phyloP scores from a whole-genome alignment of 768 basidiomycete genomes.

The Calvatia gigantea region DNA sequence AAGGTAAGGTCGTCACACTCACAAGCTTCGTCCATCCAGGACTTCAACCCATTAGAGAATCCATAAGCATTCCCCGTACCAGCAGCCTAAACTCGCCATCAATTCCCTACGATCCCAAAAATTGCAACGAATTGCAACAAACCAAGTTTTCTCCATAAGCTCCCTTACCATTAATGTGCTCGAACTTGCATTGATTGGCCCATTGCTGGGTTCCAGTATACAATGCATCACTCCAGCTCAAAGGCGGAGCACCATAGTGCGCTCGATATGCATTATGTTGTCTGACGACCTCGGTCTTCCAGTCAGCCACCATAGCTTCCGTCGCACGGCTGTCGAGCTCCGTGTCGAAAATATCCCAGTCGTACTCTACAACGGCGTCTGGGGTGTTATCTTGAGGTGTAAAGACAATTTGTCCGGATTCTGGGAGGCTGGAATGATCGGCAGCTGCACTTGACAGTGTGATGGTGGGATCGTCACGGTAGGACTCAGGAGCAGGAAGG shows the following conservation, averaged over 20 bases:
- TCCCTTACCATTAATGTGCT: constrained; percentile 64
- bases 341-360: not conserved
- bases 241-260: constrained; percentile 54
- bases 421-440: not conserved
- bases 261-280: constrained; percentile 60
- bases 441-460: not conserved
- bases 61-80: constrained; percentile 50
- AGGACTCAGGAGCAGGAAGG: not conserved
- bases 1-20: constrained; percentile 22
- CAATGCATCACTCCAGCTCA: constrained; percentile 62
- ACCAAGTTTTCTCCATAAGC: constrained; percentile 50
- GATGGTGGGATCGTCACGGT: not conserved
- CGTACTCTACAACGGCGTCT: not conserved
- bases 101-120: not conserved
- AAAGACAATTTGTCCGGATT: not conserved
- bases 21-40: constrained; percentile 69
- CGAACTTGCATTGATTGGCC: constrained; percentile 63
- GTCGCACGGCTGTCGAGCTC: not conserved
- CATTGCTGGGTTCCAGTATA: constrained; percentile 64
- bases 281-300: not conserved
- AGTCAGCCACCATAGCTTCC: not conserved
- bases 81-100: constrained; percentile 37
- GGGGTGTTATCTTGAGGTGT: not conserved
- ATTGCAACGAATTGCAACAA: not conserved
- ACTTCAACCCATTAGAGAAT: constrained; percentile 42